A percentile compares a stretch with the other conserved stretches of the same genome.
phyloP scores from a whole-genome alignment of 164 flowering plant genomes.

The Malania oleifera region DNA sequence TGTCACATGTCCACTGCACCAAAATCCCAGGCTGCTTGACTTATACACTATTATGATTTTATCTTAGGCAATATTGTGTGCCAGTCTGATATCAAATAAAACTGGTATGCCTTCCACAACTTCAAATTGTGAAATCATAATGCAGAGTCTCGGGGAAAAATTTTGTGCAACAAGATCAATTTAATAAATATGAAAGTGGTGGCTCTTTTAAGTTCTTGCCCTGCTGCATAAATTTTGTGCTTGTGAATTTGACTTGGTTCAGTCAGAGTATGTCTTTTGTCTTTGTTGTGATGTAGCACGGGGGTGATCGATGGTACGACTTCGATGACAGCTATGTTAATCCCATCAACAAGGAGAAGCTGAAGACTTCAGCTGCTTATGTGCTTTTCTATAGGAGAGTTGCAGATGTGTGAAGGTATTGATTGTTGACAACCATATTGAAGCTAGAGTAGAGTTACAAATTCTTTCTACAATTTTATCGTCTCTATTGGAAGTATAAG shows the following conservation, averaged over 20 bases:
- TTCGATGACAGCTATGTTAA: slow-evolving; percentile 80
- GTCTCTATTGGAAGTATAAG: slow-evolving; percentile 13
- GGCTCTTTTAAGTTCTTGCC: too few species aligned
- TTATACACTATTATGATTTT: too few species aligned
- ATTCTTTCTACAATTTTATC: slow-evolving; percentile 3
- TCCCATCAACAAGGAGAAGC: slow-evolving; percentile 57
- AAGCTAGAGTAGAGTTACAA: slow-evolving; percentile 9
- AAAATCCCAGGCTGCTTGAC: too few species aligned
- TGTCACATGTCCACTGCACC: too few species aligned
- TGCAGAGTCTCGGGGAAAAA: too few species aligned
- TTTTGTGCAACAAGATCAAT: too few species aligned
- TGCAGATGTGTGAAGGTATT: slow-evolving; percentile 23
- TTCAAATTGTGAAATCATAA: too few species aligned
- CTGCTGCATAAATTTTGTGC: too few species aligned
- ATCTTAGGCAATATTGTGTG: too few species aligned
- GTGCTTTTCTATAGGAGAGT: slow-evolving; percentile 89
- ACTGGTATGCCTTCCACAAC: too few species aligned
- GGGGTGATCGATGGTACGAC: slow-evolving; percentile 78
- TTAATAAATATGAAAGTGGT: too few species aligned
- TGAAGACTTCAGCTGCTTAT: slow-evolving; percentile 90
- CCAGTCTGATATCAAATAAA: too few species aligned
- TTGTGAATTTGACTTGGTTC: neutral
- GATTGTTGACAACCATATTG: slow-evolving; percentile 8
- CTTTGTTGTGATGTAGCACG: slow-evolving; percentile 43
- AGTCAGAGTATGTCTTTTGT: neutral